phyloP scores from a whole-genome alignment of 352 stramenopile genomes.

The Globisporangium uncinulatum region DNA sequence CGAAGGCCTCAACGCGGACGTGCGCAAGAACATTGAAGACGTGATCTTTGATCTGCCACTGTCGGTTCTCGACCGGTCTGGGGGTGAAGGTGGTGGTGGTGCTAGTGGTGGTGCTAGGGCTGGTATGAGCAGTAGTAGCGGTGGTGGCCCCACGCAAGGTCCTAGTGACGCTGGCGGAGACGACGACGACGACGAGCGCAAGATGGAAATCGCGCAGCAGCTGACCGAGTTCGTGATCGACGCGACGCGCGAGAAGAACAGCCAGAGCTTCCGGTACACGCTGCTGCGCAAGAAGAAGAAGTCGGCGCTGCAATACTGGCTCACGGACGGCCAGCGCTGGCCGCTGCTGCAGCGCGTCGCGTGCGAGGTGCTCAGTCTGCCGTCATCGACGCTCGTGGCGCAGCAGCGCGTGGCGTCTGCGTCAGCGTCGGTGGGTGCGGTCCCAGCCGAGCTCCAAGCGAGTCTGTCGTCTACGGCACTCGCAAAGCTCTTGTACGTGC shows the following conservation, averaged over 20 bases:
- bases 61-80: not conserved
- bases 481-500: not conserved
- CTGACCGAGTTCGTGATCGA: conserved; percentile 30
- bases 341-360: conserved; percentile 27
- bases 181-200: conserved; percentile 6
- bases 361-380: conserved; percentile 15
- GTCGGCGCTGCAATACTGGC: conserved; percentile 29
- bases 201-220: conserved; percentile 18
- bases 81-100: not conserved
- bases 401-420: not conserved
- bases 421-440: not conserved
- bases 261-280: conserved; percentile 20
- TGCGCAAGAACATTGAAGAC: conserved; percentile 27
- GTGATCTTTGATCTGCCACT: conserved; percentile 16
- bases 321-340: conserved; percentile 21
- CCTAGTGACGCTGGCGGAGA: not conserved
- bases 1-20: conserved; percentile 10
- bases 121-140: not conserved
- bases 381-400: conserved; percentile 10
- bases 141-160: not conserved
- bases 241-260: conserved; percentile 14
- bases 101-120: not conserved
- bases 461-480: not conserved
- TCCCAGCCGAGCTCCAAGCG: not conserved
- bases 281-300: conserved; percentile 25